Evolutionary conservation across 352 stramenopile species (phyloP), one percentile per base, ranked within the genome.

Genomic region (Aphanomyces cochlioides): DNA sequence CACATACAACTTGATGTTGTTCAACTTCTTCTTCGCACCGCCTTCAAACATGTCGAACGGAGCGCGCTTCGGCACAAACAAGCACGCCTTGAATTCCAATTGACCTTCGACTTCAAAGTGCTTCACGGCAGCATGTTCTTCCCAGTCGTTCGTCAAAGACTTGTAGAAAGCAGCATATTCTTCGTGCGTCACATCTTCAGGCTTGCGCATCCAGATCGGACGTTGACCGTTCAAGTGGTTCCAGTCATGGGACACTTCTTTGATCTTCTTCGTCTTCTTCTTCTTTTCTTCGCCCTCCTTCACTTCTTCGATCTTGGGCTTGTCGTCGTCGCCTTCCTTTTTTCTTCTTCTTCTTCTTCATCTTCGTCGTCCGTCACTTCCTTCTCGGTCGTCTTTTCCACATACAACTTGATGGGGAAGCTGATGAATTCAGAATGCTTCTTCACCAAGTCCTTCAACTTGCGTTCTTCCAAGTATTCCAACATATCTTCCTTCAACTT

Each of bases 141-240:
- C 97, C 96, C 97, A 99, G 82, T 99, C 97, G 82, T 99, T 99
- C 48, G 94, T 98, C 53, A 99, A 80, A 73, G 93, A 98, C 91
- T 99, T 99, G 96, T 99, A 99, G 87, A 99, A 99, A 43, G 96
- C 86, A 54, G 96, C 96, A 77, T 99, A 99, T 83, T 99, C 97
- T 74, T 99, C 97, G 77, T 98, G 91, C 50, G 97, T 99, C 72
- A 99, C 95, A 73, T 99, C 97, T 72, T 99, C 96, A 0, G 96
- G 87, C 84, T 99, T 99, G 75, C 97, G 96, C 97, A 99, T 99
- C 97, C 97, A 99, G 77, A 99, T 98, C 38, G 97, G 97, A 88
- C 99, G 99, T 85, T 98, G 96, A 77, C 96, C 97, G 91, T 99
- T 99, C 53, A 99, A 82, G 83, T 99, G 94, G 79, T 99, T 87